Conservation (phyloP, 192 early-diverging fungal genomes). For the Kappamyces sp. region DNA sequence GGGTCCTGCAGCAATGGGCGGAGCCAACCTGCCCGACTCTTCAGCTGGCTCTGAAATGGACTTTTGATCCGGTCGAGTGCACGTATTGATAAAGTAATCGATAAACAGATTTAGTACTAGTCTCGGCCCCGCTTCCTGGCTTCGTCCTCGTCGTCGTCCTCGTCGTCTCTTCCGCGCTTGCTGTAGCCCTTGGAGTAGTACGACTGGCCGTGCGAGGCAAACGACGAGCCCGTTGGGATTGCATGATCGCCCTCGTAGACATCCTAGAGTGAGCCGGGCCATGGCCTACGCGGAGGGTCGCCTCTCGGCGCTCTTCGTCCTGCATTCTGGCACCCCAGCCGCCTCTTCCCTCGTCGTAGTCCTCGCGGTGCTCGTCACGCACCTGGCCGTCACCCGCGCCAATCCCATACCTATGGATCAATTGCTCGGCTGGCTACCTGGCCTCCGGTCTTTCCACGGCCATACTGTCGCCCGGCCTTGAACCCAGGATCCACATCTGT, state of each 20-base stretch:
- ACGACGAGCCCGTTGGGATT: conserved; percentile 13
- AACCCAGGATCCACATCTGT: conserved; percentile 96
- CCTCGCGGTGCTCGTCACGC: conserved; percentile 88
- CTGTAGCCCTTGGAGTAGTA: conserved; percentile 4
- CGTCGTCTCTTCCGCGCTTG: conserved; percentile 32
- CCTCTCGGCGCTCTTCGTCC: conserved; percentile 38
- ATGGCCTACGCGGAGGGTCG: conserved; percentile 41
- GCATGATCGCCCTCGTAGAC: conserved; percentile 27
- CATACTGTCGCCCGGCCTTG: conserved; percentile 86
- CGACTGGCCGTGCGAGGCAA: neutral
- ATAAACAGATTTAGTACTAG: neutral
- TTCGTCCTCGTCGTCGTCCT: conserved; percentile 33
- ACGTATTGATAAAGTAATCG: neutral
- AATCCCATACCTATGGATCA: neutral
- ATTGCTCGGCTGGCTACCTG: conserved; percentile 45
- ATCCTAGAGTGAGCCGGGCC: conserved; percentile 26
- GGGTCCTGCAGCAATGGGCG: neutral
- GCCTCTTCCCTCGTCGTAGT: conserved; percentile 92
- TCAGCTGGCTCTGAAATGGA: neutral
- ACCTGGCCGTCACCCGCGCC: conserved; percentile 38
- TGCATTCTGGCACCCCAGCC: conserved; percentile 84
- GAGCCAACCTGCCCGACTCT: too few relatives aligned
- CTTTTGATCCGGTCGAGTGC: neutral
- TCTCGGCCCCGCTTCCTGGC: neutral
- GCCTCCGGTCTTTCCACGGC: conserved; percentile 88